Percentiles rank a stretch among this genome's conserved stretches.
phyloP scores from a whole-genome alignment of 306 rosid species.

The Heteromeles arbutifolia region DNA sequence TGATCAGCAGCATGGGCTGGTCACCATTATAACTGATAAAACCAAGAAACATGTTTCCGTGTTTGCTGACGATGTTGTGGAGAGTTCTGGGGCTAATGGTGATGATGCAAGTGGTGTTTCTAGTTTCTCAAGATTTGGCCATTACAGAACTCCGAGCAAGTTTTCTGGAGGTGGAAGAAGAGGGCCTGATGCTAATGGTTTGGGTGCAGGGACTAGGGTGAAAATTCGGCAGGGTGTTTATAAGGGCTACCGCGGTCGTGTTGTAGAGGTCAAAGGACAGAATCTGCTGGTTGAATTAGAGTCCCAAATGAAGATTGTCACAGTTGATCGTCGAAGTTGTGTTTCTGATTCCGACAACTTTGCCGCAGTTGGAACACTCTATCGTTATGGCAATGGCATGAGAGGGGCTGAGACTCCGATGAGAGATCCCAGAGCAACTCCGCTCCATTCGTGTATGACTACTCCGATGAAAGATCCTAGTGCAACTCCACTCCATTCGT shows the following conservation, averaged over 20 bases:
- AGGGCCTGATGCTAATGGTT: conserved; percentile 55
- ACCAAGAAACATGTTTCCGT: conserved; percentile 86
- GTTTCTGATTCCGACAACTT: conserved; percentile 51
- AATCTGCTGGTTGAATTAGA: conserved; percentile 47
- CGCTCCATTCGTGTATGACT: conserved; percentile 77
- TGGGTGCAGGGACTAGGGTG: conserved; percentile 59
- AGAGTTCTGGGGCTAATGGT: conserved; percentile 43
- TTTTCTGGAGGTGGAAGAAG: conserved; percentile 70
- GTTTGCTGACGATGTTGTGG: conserved; percentile 92
- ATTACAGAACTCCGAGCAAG: conserved; percentile 47
- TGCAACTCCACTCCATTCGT: conserved; percentile 73
- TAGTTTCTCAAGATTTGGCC: conserved; percentile 44
- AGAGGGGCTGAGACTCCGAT: conserved; percentile 38
- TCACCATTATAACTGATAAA: conserved; percentile 73
- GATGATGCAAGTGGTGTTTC: conserved; percentile 28
- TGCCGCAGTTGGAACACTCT: conserved; percentile 46
- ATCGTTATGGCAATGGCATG: conserved; percentile 56
- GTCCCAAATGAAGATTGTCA: conserved; percentile 87
- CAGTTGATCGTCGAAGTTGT: conserved; percentile 58
- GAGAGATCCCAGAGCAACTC: conserved; percentile 79
- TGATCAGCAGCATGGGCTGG: conserved; percentile 60
- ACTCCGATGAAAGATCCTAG: conserved; percentile 81
- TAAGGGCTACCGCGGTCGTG: conserved; percentile 86
- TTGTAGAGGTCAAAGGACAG: conserved; percentile 70
- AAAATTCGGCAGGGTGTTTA: conserved; percentile 76